Evolutionary conservation across 371 early-diverging fungal genomes (phyloP).

Genomic region (Lichtheimia ramosa): DNA sequence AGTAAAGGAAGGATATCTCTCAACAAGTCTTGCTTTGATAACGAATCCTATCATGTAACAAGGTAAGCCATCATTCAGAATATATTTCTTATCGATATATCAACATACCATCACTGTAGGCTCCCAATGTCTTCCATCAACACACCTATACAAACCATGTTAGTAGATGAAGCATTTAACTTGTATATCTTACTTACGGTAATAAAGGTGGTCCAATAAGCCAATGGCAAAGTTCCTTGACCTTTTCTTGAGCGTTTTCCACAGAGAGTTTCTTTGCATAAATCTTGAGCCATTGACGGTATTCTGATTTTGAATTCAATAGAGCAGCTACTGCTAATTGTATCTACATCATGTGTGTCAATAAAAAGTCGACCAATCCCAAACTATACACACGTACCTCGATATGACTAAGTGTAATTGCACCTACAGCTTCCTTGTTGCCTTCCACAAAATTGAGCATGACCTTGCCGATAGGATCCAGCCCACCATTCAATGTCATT

Average conservation of each 20-base stretch:
- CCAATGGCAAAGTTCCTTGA: conserved; percentile 73
- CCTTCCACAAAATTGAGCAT: conserved; percentile 22
- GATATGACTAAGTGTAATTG: conserved; percentile 36
- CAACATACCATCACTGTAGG: conserved; percentile 26
- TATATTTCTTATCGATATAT: background rate
- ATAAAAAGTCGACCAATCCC: background rate
- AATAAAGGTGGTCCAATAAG: conserved; percentile 60
- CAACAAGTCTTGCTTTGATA: conserved; percentile 52
- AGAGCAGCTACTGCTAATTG: conserved; percentile 63
- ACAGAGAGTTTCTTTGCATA: conserved; percentile 74
- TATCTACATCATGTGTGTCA: conserved; percentile 36
- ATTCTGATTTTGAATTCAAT: conserved; percentile 64
- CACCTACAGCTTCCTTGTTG: conserved; percentile 18
- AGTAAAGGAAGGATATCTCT: conserved; percentile 48
- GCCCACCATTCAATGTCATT: conserved; percentile 9
- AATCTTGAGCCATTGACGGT: conserved; percentile 59
- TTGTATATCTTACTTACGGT: conserved; percentile 34
- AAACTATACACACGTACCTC: conserved; percentile 17
- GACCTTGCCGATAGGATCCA: conserved; percentile 28
- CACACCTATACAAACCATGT: conserved; percentile 10
- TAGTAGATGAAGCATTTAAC: background rate
- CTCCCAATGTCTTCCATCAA: conserved; percentile 24
- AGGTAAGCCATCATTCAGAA: background rate
- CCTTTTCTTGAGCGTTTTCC: conserved; percentile 61
- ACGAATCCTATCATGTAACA: conserved; percentile 7